Percentiles rank a stretch among this genome's conserved stretches.
phyloP scores from a whole-genome alignment of 768 basidiomycete species.

The Daedalea quercina region DNA sequence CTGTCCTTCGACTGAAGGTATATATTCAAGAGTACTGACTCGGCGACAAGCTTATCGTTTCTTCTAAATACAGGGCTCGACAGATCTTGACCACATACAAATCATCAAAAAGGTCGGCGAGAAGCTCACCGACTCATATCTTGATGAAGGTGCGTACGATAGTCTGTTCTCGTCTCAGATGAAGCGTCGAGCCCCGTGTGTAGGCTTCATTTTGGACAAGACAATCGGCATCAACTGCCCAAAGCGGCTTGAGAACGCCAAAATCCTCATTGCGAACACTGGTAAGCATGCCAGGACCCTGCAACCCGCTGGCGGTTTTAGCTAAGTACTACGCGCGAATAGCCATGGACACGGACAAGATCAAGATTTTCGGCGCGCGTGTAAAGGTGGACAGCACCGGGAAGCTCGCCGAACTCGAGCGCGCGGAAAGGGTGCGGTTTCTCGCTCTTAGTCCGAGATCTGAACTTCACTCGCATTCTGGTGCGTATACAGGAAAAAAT shows the following conservation, averaged over 20 bases:
- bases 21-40: not conserved
- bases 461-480: not conserved
- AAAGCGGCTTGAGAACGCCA: slow-evolving; percentile 90
- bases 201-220: slow-evolving; percentile 98
- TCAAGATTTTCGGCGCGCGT: slow-evolving; percentile 97
- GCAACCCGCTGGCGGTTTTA: not conserved
- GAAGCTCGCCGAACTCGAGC: slow-evolving; percentile 96
- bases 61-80: slow-evolving; percentile 67
- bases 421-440: slow-evolving; percentile 74
- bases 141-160: slow-evolving; percentile 78
- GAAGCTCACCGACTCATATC: slow-evolving; percentile 95
- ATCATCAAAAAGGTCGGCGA: slow-evolving; percentile 99
- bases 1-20: slow-evolving; percentile 87
- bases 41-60: not conserved
- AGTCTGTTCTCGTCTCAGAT: not conserved
- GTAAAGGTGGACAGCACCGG: slow-evolving; percentile 95
- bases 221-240: slow-evolving; percentile 90
- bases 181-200: not conserved
- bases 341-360: slow-evolving; percentile 99
- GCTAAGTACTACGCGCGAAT: slow-evolving; percentile 1
- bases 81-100: slow-evolving; percentile 96
- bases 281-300: slow-evolving; percentile 44
- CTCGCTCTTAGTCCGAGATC: not conserved
- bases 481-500: slow-evolving; percentile 81
- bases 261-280: slow-evolving; percentile 97